Evolutionary conservation across 169 alveolate species (phyloP).

Genomic region (Eimeria maxima): DNA sequence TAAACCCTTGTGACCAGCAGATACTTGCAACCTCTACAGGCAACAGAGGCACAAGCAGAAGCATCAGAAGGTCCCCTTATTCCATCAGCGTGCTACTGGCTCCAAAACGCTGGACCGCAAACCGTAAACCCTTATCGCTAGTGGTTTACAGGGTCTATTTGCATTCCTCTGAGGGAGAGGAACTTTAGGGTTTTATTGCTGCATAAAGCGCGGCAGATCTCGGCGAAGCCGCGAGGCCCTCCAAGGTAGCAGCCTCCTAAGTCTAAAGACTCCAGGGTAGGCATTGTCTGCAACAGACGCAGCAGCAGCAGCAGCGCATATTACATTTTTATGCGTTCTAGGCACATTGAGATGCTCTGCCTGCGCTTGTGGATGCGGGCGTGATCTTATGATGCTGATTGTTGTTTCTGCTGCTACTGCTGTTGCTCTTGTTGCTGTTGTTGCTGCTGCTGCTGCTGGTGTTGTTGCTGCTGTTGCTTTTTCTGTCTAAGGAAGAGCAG

Average conservation of each 20-base stretch:
- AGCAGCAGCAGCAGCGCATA: background rate
- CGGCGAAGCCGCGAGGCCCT: constrained; percentile 3
- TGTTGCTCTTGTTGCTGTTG: background rate
- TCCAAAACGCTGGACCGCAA: background rate
- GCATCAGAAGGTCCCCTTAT: too few species aligned
- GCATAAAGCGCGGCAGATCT: background rate
- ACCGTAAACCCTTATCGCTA: background rate
- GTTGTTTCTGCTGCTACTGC: background rate
- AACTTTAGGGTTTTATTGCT: background rate
- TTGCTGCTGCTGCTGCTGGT: too few species aligned
- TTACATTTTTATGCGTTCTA: too few species aligned
- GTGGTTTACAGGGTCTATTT: background rate
- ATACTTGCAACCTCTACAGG: too few species aligned
- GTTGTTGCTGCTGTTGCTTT: too few species aligned
- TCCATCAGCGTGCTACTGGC: background rate
- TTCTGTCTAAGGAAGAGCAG: background rate
- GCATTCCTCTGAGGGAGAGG: background rate
- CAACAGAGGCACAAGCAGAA: too few species aligned
- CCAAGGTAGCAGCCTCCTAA: background rate
- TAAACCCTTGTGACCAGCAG: background rate
- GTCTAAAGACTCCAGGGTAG: constrained; percentile 6
- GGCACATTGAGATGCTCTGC: too few species aligned
- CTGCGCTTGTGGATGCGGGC: too few species aligned
- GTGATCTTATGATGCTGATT: background rate
- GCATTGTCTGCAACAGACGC: background rate